phyloP scores from a whole-genome alignment of 495 filamentous ascomycete genomes.

The Hamigera avellanea region DNA sequence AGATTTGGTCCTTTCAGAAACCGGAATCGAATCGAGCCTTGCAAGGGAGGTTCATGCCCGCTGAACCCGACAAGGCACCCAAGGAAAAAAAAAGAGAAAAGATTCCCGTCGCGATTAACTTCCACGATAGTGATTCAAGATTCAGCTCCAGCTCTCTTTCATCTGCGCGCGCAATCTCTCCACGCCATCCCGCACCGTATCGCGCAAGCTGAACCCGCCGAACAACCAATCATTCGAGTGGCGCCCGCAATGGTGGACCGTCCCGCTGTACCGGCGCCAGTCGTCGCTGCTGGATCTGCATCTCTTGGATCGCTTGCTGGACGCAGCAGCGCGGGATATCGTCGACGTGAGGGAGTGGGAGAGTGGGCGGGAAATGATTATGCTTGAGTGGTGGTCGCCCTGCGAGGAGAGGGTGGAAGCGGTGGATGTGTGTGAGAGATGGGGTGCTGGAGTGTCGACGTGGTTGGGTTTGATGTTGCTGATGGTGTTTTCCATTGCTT shows the following conservation, averaged over 20 bases:
- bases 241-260: slow-evolving; percentile 31
- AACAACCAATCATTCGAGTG: slow-evolving; percentile 41
- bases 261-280: not conserved
- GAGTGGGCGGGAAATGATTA: not conserved
- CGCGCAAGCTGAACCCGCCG: slow-evolving; percentile 35
- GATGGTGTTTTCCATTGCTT: no score
- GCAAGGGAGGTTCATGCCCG: no score
- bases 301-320: not conserved
- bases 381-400: not conserved
- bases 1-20: no score
- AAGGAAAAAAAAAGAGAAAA: slow-evolving; percentile 20
- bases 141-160: slow-evolving; percentile 7
- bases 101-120: no score
- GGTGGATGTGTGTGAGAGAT: not conserved
- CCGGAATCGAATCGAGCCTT: no score
- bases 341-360: not conserved
- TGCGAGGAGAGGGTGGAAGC: not conserved
- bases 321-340: not conserved
- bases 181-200: slow-evolving; percentile 32
- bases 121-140: no score
- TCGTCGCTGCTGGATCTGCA: not conserved
- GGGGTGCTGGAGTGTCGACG: not conserved
- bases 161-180: slow-evolving; percentile 37
- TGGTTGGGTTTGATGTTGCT: no score
- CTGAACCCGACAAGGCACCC: slow-evolving; percentile 50